Base-by-base conservation (phyloP, 2,329 filamentous ascomycete genomes). In the Sclerotinia nivalis region DNA sequence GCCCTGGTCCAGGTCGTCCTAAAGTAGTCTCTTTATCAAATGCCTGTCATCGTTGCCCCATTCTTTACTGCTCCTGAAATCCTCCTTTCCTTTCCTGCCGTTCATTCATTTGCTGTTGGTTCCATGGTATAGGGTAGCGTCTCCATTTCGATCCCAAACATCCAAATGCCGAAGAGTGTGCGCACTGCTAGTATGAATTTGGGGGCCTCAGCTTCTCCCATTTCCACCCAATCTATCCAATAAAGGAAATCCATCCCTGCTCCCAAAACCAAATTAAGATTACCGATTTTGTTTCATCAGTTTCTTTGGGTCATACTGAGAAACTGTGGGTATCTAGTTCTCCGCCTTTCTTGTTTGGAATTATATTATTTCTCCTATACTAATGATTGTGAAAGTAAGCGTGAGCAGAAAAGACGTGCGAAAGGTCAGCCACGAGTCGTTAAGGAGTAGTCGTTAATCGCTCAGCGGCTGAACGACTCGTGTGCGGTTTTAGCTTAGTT, bases 391-490 rank as follows among this genome's bases (percentile, higher is more conserved):
- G 15, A 34, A 9, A 20, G 13, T 31, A 28, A 37, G 60, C 22
- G 47, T 52, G 61, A n/a, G 61, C 22, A 64, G 31, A 64, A 52
- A 52, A 47, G 61, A 64, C 47, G 61, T 64, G 61, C 47, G 60
- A 62, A 62, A 50, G 45, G 22, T 50, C 20, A 62, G 60, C 60
- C 45, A 62, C 45, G 45, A 62, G 31, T 62, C 60, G 59, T 62
- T 62, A 43, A 2, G 6, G 40, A 43, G 40, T 43, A 25, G 37
- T 43, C n/a, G 22, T 59, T 64, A 25, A 28, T 64, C 22, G 61
- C 52, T 52, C n/a, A n/a, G 34, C 61, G 31, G n/a, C 34, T 52
- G 47, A 18, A 12, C 47, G 45, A 52, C 47, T 65, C 61, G 61
- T 52, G 25, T 61, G 18, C 37, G 40, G 60, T 31, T 50, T n/a